phyloP scores from a whole-genome alignment of 139 green algal species.

The Chlamydomonas eustigma region DNA sequence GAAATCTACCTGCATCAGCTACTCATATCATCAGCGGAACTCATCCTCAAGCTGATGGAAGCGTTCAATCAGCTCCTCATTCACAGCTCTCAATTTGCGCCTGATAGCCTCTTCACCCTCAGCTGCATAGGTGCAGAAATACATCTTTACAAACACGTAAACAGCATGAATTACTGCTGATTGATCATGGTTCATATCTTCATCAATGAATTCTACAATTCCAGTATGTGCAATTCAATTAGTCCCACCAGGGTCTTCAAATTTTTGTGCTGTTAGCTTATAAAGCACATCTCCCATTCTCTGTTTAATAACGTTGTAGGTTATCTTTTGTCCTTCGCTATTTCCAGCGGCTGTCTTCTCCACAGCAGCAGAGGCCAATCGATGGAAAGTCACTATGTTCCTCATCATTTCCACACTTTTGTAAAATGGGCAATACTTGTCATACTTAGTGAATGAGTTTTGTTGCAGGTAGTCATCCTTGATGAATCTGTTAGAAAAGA shows the following conservation, averaged over 20 bases:
- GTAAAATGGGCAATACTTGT: conserved; percentile 96
- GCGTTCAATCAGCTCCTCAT: conserved; percentile 78
- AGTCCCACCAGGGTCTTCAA: conserved; percentile 86
- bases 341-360: conserved; percentile 80
- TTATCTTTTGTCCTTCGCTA: conserved; percentile 81
- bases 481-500: conserved; percentile 80
- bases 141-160: no score
- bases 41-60: conserved; percentile 95
- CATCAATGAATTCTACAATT: no score
- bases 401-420: conserved; percentile 95
- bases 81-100: conserved; percentile 70
- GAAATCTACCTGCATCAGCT: no score
- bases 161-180: no score
- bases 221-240: no score
- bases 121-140: no score
- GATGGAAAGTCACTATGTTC: conserved; percentile 89
- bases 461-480: conserved; percentile 99
- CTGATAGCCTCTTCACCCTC: conserved; percentile 56
- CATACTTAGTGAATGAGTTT: conserved; percentile 94
- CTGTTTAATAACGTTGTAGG: conserved; percentile 93
- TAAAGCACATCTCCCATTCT: conserved; percentile 89
- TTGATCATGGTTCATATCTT: no score
- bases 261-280: conserved; percentile 96
- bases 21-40: no score
- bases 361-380: conserved; percentile 73